Conservation (phyloP, 2,329 filamentous ascomycete genomes). For the Mycogone perniciosa region DNA sequence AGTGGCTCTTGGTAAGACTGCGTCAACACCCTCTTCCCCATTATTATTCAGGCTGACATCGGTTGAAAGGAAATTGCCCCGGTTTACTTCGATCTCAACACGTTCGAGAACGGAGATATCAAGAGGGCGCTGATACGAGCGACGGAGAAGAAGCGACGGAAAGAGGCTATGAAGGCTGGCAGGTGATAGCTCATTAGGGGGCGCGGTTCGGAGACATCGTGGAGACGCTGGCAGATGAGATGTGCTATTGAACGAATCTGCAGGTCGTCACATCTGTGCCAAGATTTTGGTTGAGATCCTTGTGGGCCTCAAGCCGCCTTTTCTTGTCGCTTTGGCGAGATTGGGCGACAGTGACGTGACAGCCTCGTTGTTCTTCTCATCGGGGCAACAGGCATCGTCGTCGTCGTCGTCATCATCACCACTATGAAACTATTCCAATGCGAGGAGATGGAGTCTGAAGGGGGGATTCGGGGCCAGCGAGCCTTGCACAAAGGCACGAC, state of each 20-base stretch:
- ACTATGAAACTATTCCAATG: no score
- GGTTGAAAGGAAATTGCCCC: constrained; percentile 75
- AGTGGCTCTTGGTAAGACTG: constrained; percentile 78
- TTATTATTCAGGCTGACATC: neutral
- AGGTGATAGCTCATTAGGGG: constrained; percentile 24
- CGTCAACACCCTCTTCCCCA: neutral
- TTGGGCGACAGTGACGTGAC: no score
- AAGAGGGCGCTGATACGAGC: constrained; percentile 58
- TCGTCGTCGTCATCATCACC: no score
- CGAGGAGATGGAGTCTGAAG: no score
- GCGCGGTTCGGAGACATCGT: no score
- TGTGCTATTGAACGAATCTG: neutral
- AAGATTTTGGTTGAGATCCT: neutral
- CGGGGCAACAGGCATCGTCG: no score
- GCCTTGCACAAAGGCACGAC: no score
- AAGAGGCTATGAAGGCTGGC: constrained; percentile 48
- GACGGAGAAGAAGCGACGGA: constrained; percentile 54
- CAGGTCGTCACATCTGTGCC: neutral
- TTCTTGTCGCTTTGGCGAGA: no score
- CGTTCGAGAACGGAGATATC: constrained; percentile 81
- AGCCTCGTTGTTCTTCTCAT: no score
- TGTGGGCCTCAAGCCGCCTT: no score
- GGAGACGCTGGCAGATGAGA: neutral
- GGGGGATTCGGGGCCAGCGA: no score
- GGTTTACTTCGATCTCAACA: constrained; percentile 79